Base-by-base conservation (phyloP, 2,329 filamentous ascomycete genomes). In the Penicillium sp. region DNA sequence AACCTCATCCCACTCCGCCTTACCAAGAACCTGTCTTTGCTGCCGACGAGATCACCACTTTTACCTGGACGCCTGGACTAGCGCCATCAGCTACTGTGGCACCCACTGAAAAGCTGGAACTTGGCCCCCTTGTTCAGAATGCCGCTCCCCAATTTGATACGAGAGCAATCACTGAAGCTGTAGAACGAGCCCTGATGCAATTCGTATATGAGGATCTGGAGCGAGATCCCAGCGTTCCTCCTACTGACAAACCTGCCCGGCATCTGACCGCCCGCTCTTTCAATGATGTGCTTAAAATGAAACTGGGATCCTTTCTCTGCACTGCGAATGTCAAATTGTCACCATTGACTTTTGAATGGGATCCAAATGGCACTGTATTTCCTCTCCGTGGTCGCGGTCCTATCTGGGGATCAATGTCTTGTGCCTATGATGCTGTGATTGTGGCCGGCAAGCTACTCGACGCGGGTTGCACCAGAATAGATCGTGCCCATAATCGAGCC, bases 371-470 rank as follows among this genome's bases (percentile, higher is more conserved):
- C 9, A 43, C 29, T 19, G 13, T 43, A 8, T 67, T 62, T 34
- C 59, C 62, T 9, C 67, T 63, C 34, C 63, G 67, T 29, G 70
- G 70, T 3, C 66, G 68, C 4, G 72, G 71, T 1, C 72, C 72
- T 7, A 49, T 68, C 9, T 66, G 63, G 48, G 16, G 29, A 4
- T 30, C 44, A 1, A 57, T 55, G n/a, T 69, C 70, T 9, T 62
- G 60, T 49, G 55, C 60, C 9, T 55, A 72, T 13, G 71, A 75
- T 45, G 67, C 64, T 42, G 55, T 63, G 6, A 70, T 75, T 42
- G 67, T 73, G n/a, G 59, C 65, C 2, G 73, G 69, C 1, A 70
- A 60, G 47, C 53, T 76, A n/a, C 62, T 72, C 7, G 65, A 73
- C 39, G 69, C 66, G 5, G 73, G 73, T 10, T 70, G 66, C 10